Percentiles rank a stretch among this genome's conserved stretches.
These are phyloP conservation scores for Botryosphaeria dothidea DNA, from an alignment of 2,329 filamentous ascomycete genomes.

Conservation along the genomic window DNA sequence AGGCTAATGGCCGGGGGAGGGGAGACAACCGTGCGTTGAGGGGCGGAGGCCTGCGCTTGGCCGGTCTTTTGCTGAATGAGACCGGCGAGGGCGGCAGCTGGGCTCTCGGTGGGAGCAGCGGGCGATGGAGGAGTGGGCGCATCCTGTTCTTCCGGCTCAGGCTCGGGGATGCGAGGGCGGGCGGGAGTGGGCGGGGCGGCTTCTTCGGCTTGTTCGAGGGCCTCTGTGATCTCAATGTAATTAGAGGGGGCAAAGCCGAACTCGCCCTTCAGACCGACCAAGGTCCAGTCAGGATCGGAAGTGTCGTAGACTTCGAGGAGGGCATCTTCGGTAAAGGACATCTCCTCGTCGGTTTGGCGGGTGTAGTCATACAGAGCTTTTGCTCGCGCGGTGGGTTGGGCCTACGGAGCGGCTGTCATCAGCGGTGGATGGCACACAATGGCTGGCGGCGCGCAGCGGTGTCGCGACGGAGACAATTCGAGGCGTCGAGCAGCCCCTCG, in stretches of 20 bases:
- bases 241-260: slow-evolving; percentile 95
- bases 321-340: slow-evolving; percentile 91
- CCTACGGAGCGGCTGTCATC: slow-evolving; percentile 47
- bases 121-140: slow-evolving; percentile 44
- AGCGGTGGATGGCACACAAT: slow-evolving; percentile 1
- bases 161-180: slow-evolving; percentile 40
- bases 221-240: slow-evolving; percentile 75
- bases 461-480: background rate
- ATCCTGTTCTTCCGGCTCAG: slow-evolving; percentile 45
- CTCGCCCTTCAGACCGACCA: slow-evolving; percentile 80
- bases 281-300: slow-evolving; percentile 93
- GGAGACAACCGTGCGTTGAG: slow-evolving; percentile 18
- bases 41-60: slow-evolving; percentile 58
- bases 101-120: slow-evolving; percentile 50
- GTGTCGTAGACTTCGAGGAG: slow-evolving; percentile 82
- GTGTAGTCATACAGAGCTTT: slow-evolving; percentile 98
- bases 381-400: slow-evolving; percentile 67
- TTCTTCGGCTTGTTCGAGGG: slow-evolving; percentile 51
- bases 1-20: slow-evolving; percentile 54
- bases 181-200: slow-evolving; percentile 41
- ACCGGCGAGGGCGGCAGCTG: slow-evolving; percentile 60
- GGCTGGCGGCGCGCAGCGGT: background rate
- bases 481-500: background rate
- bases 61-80: slow-evolving; percentile 63
- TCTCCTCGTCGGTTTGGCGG: slow-evolving; percentile 94